Percentiles rank a stretch among this genome's conserved stretches.
Conservation (phyloP, 1,284 basidiomycete species). For the Pseudozyma hubeiensis region DNA sequence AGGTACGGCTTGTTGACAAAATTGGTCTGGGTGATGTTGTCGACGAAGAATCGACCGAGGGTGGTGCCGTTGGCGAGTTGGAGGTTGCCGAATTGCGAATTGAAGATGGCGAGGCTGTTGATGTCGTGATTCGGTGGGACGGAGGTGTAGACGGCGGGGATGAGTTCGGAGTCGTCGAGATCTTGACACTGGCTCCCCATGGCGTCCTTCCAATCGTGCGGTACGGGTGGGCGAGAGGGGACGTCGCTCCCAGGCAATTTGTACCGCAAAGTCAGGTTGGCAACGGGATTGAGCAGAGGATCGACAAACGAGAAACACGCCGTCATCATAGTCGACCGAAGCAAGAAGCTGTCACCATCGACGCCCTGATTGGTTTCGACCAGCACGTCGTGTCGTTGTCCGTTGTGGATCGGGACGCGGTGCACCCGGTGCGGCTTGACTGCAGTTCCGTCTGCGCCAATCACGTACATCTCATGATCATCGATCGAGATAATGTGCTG, state of each 20-base stretch:
- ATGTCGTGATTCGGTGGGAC: conserved; percentile 25
- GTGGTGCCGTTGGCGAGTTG: conserved; percentile 35
- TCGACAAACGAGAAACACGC: conserved; percentile 46
- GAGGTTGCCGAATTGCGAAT: conserved; percentile 42
- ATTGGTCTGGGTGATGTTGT: conserved; percentile 48
- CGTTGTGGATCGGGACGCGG: conserved; percentile 54
- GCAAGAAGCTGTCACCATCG: conserved; percentile 44
- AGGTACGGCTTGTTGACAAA: conserved; percentile 62
- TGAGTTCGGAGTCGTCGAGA: conserved; percentile 32
- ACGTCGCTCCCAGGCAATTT: conserved; percentile 7
- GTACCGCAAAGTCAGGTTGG: conserved; percentile 45
- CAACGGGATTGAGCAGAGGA: conserved; percentile 31
- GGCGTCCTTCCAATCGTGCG: conserved; percentile 43
- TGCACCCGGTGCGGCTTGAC: conserved; percentile 37
- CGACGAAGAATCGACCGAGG: conserved; percentile 48
- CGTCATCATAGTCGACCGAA: conserved; percentile 47
- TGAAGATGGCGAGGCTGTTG: conserved; percentile 41
- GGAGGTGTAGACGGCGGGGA: conserved; percentile 55
- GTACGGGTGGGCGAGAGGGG: conserved; percentile 15
- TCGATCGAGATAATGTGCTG: conserved; percentile 56
- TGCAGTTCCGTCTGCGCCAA: conserved; percentile 52
- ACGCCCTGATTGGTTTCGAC: conserved; percentile 32
- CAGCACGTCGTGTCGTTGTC: conserved; percentile 58
- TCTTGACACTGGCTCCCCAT: conserved; percentile 39
- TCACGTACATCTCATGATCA: conserved; percentile 39